Conservation (phyloP, 2,329 filamentous ascomycete species). For the Cladorrhinum sp. region DNA sequence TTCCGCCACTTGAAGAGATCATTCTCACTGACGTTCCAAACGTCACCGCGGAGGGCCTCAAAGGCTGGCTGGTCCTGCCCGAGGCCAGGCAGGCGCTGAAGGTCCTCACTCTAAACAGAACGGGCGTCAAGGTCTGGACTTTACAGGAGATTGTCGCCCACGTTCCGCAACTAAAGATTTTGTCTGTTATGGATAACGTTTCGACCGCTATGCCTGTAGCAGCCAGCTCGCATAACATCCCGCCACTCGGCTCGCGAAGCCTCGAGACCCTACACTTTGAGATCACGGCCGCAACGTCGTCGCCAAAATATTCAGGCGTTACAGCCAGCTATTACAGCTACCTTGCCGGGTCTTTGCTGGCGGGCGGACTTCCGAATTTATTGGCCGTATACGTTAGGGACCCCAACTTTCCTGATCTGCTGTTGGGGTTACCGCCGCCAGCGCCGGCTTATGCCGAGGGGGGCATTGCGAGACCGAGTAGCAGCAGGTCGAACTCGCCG, state of each 20-base stretch:
- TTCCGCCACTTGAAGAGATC: slow-evolving; percentile 72
- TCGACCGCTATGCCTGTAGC: slow-evolving; percentile 48
- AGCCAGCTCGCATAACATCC: slow-evolving; percentile 44
- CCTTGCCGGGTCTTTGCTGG: slow-evolving; percentile 76
- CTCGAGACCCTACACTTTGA: slow-evolving; percentile 78
- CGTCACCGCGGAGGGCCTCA: slow-evolving; percentile 69
- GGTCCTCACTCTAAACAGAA: slow-evolving; percentile 67
- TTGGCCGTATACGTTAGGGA: slow-evolving; percentile 82
- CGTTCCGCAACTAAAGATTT: slow-evolving; percentile 55
- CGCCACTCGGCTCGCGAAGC: slow-evolving; percentile 64
- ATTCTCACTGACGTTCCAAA: slow-evolving; percentile 68
- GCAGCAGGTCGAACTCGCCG: slow-evolving; percentile 31
- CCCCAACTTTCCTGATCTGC: slow-evolving; percentile 73
- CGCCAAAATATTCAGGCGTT: slow-evolving; percentile 55
- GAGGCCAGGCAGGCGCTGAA: slow-evolving; percentile 60
- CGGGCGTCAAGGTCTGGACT: slow-evolving; percentile 62
- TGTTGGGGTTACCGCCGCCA: slow-evolving; percentile 68
- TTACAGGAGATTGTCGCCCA: slow-evolving; percentile 60
- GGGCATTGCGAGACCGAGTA: slow-evolving; percentile 33
- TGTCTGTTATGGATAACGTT: slow-evolving; percentile 53
- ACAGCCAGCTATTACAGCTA: slow-evolving; percentile 75
- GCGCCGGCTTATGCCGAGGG: slow-evolving; percentile 42
- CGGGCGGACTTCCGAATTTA: slow-evolving; percentile 70
- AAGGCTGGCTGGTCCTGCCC: slow-evolving; percentile 61
- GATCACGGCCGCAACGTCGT: slow-evolving; percentile 60